Conservation (phyloP, 768 basidiomycete genomes). For the Lactifluus pinguis region DNA sequence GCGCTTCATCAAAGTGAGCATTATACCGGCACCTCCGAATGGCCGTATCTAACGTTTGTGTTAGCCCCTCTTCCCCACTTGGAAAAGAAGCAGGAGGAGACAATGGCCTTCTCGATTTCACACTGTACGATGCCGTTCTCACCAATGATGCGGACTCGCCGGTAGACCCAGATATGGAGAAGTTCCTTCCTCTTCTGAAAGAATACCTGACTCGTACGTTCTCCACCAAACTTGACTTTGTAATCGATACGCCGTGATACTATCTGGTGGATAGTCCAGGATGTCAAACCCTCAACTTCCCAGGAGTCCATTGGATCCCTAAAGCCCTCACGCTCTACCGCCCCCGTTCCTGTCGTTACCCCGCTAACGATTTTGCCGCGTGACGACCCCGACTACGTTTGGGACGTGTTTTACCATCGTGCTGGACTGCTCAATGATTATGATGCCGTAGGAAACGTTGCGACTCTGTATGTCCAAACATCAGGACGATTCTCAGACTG, state of each 20-base stretch:
- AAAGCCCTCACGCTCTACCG: constrained; percentile 4
- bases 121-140: constrained; percentile 62
- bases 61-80: constrained; percentile 49
- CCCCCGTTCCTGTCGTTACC: not conserved
- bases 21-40: no score
- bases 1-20: constrained; percentile 23
- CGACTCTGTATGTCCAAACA: constrained; percentile 46
- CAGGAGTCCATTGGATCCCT: constrained; percentile 6
- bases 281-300: not conserved
- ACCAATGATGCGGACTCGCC: constrained; percentile 9
- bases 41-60: not conserved
- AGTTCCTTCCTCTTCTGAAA: constrained; percentile 67
- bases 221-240: not conserved
- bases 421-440: constrained; percentile 52
- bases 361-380: constrained; percentile 1
- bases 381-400: constrained; percentile 60
- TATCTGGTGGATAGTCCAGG: constrained; percentile 1
- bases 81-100: constrained; percentile 36
- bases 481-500: not conserved
- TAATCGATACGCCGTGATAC: not conserved
- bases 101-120: constrained; percentile 34
- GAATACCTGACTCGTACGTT: constrained; percentile 56
- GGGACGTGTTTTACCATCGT: constrained; percentile 75
- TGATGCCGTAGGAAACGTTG: constrained; percentile 45
- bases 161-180: constrained; percentile 59